Percentiles rank a stretch among this genome's conserved stretches.
phyloP scores from a whole-genome alignment of 2,329 filamentous ascomycete genomes.

The Fusarium armeniacum region DNA sequence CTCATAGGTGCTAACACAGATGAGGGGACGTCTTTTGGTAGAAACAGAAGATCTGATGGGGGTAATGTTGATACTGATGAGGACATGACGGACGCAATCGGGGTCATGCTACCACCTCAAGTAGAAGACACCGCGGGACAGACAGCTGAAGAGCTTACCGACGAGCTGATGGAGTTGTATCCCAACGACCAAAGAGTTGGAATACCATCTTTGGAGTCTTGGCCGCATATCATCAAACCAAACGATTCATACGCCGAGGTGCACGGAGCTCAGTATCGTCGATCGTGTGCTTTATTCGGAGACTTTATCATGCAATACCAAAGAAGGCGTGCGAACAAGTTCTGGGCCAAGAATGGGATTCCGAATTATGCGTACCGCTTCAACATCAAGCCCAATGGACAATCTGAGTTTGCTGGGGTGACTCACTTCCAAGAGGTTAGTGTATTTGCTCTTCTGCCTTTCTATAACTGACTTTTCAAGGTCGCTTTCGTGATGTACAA shows the following conservation, averaged over 20 bases:
- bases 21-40: constrained; percentile 49
- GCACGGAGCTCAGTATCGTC: constrained; percentile 51
- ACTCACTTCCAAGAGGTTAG: constrained; percentile 57
- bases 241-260: constrained; percentile 44
- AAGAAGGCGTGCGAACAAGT: constrained; percentile 48
- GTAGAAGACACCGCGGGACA: constrained; percentile 42
- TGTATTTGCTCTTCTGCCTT: fast-evolving
- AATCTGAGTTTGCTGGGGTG: constrained; percentile 42
- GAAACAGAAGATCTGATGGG: constrained; percentile 34
- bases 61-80: constrained; percentile 49
- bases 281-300: constrained; percentile 51
- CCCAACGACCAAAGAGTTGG: constrained; percentile 54
- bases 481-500: constrained; percentile 60
- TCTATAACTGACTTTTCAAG: constrained; percentile 26
- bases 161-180: constrained; percentile 49
- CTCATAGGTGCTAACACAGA: constrained; percentile 56
- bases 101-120: constrained; percentile 17
- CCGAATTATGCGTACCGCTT: constrained; percentile 54
- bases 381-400: constrained; percentile 51
- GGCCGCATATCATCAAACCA: constrained; percentile 51
- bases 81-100: constrained; percentile 45
- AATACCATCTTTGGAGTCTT: constrained; percentile 53
- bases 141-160: constrained; percentile 40
- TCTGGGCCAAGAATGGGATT: constrained; percentile 48
- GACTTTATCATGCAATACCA: constrained; percentile 49